Evolutionary conservation across 345 rosid genomes (phyloP), one percentile per base, ranked within the genome.

Genomic region (Brassica carinata): DNA sequence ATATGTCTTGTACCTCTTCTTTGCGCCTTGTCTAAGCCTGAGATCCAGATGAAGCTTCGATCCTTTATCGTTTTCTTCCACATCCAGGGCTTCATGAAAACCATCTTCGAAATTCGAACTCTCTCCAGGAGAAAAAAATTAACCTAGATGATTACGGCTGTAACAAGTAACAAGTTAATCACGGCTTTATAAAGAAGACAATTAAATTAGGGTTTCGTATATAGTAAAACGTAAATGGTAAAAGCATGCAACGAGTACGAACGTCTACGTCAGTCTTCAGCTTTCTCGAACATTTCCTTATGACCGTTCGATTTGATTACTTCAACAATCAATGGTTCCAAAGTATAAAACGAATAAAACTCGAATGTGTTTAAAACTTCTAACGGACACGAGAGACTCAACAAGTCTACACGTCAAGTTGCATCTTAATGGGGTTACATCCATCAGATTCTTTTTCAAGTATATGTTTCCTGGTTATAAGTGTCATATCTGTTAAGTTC

Each of bases 391-490:
- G 81, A 82, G 27, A 62, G 79, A 67, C 73, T 74, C 34, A 83
- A 64, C 18, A 70, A 53, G 74, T 70, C 59, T 61, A 38, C 43
- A 57, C 79, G 73, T 68, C 78, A 72, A 59, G 34, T 63, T 17
- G 92, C 96, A 1, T 78, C 88, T 59, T 63, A 76, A 23, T 87
- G 87, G 87, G 85, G 82, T 70, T 87, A 86, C 80, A 67, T 86
- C 61, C 85, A 88, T 77, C 98, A 95, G 80, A 88, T 93, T 79
- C 71, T 86, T 55, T 95, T 84, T 63, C 99, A 93, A 89, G 99
- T 84, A 61, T 73, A 78, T 72, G 13, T 53, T 64, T 63, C 64
- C 7, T 59, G 48, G 45, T 43, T 62, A 8, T 1, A 62, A 23
- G 26, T 23, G 26, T 23, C 26, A 23, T 23, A 23, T 23, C 2